Base-by-base conservation (phyloP, 371 early-diverging fungal species). In the Dichotomocladium elegans region DNA sequence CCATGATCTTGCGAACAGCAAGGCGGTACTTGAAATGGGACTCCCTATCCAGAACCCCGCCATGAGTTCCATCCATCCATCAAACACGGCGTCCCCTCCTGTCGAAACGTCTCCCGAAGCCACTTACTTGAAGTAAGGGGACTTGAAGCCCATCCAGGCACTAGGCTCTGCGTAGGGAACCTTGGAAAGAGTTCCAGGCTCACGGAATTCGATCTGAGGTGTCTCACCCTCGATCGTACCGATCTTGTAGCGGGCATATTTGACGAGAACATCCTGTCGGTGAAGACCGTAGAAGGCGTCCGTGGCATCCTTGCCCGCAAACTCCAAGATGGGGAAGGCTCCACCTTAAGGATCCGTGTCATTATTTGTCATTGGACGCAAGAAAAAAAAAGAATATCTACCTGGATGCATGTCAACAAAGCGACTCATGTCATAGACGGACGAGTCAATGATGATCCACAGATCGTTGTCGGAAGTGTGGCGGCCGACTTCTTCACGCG, bases 401-500 rank as follows among this genome's bases (percentile, higher is more conserved):
- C 37, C 37, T 15, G 37, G 37, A 21, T 37, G 37, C 53, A 83
- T 80, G 46, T 86, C 71, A 47, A 95, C 34, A 61, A 96, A 98
- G 14, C 73, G 66, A 31, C 93, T 94, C 41, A 90, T 77, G 63
- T 98, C 92, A 67, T 92, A 96, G 1, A 98, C 93, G 47, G 81
- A 85, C 29, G 82, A 81, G 24, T 75, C 67, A 27, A 94, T 72
- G 28, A 89, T 85, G 63, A 95, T 89, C 97, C 96, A 98, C 52
- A 83, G 66, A 61, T 94, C 94, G n/a, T 83, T 74, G 51, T 71
- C 64, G 41, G 72, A 74, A 28, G 81, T 75, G 66, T 96, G 96
- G 59, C 71, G 61, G 12, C 80, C 66, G 9, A 98, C 74, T 59
- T 95, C 88, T 24, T 81, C 83, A 46, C 77, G 74, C 7, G 87